phyloP scores from a whole-genome alignment of 257 asterid genomes.

The Oldenlandia corymbosa region DNA sequence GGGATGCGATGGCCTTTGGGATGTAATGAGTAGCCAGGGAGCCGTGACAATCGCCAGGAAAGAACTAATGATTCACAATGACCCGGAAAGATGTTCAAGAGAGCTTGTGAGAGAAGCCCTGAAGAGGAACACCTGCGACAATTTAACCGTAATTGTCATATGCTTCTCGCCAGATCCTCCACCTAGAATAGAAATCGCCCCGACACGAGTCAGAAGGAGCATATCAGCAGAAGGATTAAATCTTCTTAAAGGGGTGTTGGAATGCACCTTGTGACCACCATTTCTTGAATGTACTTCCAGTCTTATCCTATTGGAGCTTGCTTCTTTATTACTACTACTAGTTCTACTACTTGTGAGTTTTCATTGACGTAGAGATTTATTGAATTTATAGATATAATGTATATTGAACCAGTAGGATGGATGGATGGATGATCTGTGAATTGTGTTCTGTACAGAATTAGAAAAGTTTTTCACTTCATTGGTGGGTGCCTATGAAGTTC shows the following conservation, averaged over 20 bases:
- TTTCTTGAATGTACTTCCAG: too few species aligned
- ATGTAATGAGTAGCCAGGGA: slow-evolving; percentile 90
- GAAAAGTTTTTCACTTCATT: too few species aligned
- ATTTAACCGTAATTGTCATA: slow-evolving; percentile 64
- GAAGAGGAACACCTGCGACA: slow-evolving; percentile 75
- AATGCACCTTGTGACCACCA: slow-evolving; percentile 34
- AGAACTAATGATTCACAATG: slow-evolving; percentile 81
- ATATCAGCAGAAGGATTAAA: slow-evolving; percentile 80
- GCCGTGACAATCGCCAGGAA: slow-evolving; percentile 84
- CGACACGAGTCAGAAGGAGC: slow-evolving; percentile 55
- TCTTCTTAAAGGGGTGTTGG: slow-evolving; percentile 75
- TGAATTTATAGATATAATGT: neutral
- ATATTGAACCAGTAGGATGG: slow-evolving; percentile 7
- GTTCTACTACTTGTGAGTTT: neutral
- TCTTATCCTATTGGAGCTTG: too few species aligned
- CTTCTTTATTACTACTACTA: neutral
- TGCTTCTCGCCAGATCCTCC: slow-evolving; percentile 95
- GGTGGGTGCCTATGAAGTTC: too few species aligned
- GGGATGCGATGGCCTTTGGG: slow-evolving; percentile 96
- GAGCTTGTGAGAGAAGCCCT: slow-evolving; percentile 82
- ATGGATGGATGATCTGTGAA: too few species aligned
- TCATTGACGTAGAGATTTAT: slow-evolving; percentile 6
- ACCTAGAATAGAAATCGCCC: slow-evolving; percentile 51
- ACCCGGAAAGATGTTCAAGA: slow-evolving; percentile 80
- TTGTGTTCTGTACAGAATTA: too few species aligned